A percentile compares a stretch with the other conserved stretches of the same genome.
Conservation (phyloP, 192 early-diverging fungal genomes). For the Coemansia sp. region DNA sequence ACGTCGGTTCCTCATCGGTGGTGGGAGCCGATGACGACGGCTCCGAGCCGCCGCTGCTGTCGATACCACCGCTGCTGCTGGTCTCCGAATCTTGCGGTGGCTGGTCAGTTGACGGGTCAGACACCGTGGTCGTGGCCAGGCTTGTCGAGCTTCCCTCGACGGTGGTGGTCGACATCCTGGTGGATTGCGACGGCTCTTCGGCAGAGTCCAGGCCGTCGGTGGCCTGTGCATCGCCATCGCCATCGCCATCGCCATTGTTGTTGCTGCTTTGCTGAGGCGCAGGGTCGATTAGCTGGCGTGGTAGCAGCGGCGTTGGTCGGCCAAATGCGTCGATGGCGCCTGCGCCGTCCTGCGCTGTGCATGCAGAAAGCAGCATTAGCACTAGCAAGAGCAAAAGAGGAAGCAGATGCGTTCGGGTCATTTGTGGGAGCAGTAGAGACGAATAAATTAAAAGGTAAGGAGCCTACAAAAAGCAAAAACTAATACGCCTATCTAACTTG, state of each 20-base stretch:
- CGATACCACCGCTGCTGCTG: background rate
- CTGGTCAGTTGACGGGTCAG: background rate
- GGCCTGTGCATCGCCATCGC: no score
- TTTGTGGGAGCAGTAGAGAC: no score
- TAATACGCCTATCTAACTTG: no score
- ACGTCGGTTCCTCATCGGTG: background rate
- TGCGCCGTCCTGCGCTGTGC: background rate
- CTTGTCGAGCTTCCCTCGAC: conserved; percentile 1
- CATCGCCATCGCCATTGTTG: background rate
- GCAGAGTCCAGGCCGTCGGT: background rate
- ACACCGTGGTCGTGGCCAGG: background rate
- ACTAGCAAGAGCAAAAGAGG: no score
- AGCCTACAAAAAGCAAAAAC: no score
- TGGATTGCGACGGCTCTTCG: background rate
- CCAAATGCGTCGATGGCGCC: background rate
- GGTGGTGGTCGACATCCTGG: conserved; percentile 1
- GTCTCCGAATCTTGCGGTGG: background rate
- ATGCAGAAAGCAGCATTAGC: no score
- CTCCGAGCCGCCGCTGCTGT: background rate
- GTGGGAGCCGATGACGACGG: background rate
- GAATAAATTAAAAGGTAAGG: no score
- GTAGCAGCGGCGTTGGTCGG: background rate
- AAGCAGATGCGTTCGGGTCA: no score
- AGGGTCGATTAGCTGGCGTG: background rate
- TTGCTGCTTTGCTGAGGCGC: background rate